phyloP scores from a whole-genome alignment of 2,329 filamentous ascomycete genomes.

The Madurella mycetomatis region DNA sequence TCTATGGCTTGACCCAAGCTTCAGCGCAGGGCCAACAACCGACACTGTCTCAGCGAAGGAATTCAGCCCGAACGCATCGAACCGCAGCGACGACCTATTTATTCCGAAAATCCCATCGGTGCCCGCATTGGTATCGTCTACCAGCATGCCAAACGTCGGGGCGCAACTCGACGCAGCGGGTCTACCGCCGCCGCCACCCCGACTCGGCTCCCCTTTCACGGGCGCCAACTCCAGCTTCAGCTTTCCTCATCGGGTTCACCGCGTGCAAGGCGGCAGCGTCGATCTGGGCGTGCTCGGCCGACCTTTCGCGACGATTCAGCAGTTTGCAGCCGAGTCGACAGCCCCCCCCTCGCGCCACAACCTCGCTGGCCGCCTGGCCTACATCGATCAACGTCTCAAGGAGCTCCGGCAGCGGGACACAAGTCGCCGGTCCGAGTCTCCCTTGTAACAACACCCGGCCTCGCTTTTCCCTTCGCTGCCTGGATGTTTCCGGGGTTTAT shows the following conservation, averaged over 20 bases:
- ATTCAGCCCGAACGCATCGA: constrained; percentile 31
- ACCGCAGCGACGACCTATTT: constrained; percentile 36
- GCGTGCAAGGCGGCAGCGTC: constrained; percentile 39
- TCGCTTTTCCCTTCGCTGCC: neutral
- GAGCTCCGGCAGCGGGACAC: constrained; percentile 46
- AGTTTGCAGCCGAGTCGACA: constrained; percentile 35
- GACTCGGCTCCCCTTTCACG: constrained; percentile 58
- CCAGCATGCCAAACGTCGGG: constrained; percentile 27
- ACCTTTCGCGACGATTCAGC: constrained; percentile 56
- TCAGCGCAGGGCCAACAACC: constrained; percentile 20
- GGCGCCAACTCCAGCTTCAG: constrained; percentile 50
- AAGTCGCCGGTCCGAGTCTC: constrained; percentile 47
- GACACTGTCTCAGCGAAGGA: constrained; percentile 12
- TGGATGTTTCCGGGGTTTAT: neutral
- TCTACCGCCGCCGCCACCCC: constrained; percentile 37
- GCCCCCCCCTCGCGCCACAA: constrained; percentile 38
- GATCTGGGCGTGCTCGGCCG: constrained; percentile 43
- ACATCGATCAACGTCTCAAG: constrained; percentile 55
- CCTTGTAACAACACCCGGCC: constrained; percentile 36
- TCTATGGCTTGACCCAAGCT: constrained; percentile 47
- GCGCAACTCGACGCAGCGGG: constrained; percentile 28
- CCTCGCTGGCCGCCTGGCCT: constrained; percentile 50
- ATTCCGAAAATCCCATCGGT: constrained; percentile 36
- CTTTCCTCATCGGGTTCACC: constrained; percentile 52
- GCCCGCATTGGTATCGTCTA: constrained; percentile 22